Conservation (phyloP, 2,329 filamentous ascomycete species). For the Didymella sp. region DNA sequence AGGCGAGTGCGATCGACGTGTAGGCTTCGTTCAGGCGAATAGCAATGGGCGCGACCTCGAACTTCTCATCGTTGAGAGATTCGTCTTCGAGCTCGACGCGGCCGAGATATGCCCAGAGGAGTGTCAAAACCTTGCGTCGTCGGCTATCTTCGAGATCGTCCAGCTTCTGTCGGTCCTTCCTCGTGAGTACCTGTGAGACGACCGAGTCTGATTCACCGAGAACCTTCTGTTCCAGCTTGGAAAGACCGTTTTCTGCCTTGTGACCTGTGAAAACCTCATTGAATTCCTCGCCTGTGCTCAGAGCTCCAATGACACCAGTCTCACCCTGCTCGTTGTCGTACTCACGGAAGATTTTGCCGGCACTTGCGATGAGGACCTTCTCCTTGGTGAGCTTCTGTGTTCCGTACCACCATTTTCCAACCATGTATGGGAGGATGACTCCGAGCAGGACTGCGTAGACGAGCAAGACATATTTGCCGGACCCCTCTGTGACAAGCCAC, state of each 20-base stretch:
- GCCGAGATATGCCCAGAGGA: slow-evolving; percentile 95
- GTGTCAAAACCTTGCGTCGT: slow-evolving; percentile 82
- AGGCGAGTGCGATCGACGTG: slow-evolving; percentile 84
- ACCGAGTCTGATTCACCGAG: slow-evolving; percentile 64
- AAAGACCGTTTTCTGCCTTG: slow-evolving; percentile 79
- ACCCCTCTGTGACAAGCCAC: slow-evolving; percentile 90
- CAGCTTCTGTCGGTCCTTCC: slow-evolving; percentile 78
- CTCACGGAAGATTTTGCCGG: slow-evolving; percentile 92
- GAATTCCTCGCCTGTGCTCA: slow-evolving; percentile 88
- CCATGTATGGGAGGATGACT: slow-evolving; percentile 87
- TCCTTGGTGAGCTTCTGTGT: slow-evolving; percentile 93
- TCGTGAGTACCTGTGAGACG: slow-evolving; percentile 66
- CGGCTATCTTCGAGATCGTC: slow-evolving; percentile 80
- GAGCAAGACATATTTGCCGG: slow-evolving; percentile 92
- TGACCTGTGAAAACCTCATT: slow-evolving; percentile 76
- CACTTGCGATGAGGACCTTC: slow-evolving; percentile 88
- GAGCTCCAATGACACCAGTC: slow-evolving; percentile 77
- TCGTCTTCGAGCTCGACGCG: slow-evolving; percentile 83
- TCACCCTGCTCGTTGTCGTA: slow-evolving; percentile 86
- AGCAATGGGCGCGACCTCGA: slow-evolving; percentile 85
- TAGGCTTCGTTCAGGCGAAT: slow-evolving; percentile 86
- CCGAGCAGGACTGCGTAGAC: slow-evolving; percentile 89
- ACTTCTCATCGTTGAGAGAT: slow-evolving; percentile 82
- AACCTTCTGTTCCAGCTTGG: slow-evolving; percentile 83
- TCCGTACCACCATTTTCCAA: slow-evolving; percentile 99